Conservation (phyloP, 768 basidiomycete genomes). For the Hygrophoropsis aurantiaca region DNA sequence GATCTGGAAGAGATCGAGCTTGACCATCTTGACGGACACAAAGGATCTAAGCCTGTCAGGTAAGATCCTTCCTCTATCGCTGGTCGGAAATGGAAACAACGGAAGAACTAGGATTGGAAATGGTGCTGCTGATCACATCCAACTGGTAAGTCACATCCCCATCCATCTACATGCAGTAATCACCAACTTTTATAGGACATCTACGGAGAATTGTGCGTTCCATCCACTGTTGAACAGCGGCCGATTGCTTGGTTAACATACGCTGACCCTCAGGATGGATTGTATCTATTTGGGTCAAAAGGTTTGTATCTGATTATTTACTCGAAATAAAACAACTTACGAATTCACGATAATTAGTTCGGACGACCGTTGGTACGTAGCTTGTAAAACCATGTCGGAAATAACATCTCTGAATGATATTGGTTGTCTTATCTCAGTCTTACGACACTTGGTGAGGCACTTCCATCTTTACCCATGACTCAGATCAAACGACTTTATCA, state of each 20-base stretch:
- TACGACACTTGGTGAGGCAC: conserved; percentile 59
- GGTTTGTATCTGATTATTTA: conserved; percentile 37
- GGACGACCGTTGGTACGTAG: conserved; percentile 70
- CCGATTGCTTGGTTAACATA: background rate
- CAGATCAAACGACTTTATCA: conserved; percentile 2
- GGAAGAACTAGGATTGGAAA: conserved; percentile 71
- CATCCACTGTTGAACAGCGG: background rate
- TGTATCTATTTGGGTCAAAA: conserved; percentile 97
- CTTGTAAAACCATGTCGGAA: background rate
- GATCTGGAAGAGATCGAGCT: conserved; percentile 85
- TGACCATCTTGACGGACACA: conserved; percentile 84
- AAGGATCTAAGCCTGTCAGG: conserved; percentile 82
- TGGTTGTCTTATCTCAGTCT: conserved; percentile 29
- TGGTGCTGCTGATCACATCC: conserved; percentile 91
- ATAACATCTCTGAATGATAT: background rate
- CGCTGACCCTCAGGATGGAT: conserved; percentile 64
- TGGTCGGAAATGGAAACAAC: conserved; percentile 3
- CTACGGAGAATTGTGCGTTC: conserved; percentile 81
- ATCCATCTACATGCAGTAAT: background rate
- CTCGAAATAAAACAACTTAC: background rate
- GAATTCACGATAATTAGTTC: conserved; percentile 41
- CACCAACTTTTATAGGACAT: conserved; percentile 65
- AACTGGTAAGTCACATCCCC: conserved; percentile 53
- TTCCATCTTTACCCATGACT: background rate
- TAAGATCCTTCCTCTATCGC: conserved; percentile 11